phyloP scores from a whole-genome alignment of 495 filamentous ascomycete genomes.

The Penicillium bialowiezense region DNA sequence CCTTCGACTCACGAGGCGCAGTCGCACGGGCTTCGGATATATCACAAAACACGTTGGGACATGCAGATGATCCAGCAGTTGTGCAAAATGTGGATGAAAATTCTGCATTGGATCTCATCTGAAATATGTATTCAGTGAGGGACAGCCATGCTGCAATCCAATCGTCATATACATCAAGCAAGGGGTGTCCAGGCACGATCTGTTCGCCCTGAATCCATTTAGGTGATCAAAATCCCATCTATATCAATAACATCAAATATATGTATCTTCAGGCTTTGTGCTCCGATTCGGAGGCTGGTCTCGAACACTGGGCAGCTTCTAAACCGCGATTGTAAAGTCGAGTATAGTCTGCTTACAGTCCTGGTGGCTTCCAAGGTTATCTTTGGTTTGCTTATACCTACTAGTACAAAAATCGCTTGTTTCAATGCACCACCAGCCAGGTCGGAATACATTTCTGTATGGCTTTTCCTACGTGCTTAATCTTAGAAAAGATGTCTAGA shows the following conservation, averaged over 20 bases:
- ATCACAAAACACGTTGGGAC: conserved; percentile 12
- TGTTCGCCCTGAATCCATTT: conserved; percentile 13
- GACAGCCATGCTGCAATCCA: conserved; percentile 1
- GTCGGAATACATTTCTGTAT: too few species aligned
- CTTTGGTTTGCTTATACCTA: too few species aligned
- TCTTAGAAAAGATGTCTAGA: too few species aligned
- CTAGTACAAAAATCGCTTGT: too few species aligned
- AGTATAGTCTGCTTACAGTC: too few species aligned
- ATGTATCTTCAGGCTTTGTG: neutral
- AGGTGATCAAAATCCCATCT: conserved; percentile 5
- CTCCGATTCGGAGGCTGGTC: conserved; percentile 12
- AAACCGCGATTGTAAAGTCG: conserved; percentile 2
- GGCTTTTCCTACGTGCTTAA: too few species aligned
- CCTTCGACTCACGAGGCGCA: conserved; percentile 7
- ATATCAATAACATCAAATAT: too few species aligned
- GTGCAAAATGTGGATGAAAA: conserved; percentile 11
- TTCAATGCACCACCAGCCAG: too few species aligned
- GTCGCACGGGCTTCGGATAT: conserved; percentile 8
- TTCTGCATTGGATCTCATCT: conserved; percentile 5
- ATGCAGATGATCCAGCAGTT: conserved; percentile 19
- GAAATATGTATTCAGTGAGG: conserved; percentile 16
- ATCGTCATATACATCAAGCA: conserved; percentile 14
- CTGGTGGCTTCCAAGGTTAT: too few species aligned
- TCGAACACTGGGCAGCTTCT: conserved; percentile 7
- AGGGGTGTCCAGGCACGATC: conserved; percentile 16